Evolutionary conservation across 805 yeast genomes (phyloP).

Genomic region (Yamadazyma endophytica): DNA sequence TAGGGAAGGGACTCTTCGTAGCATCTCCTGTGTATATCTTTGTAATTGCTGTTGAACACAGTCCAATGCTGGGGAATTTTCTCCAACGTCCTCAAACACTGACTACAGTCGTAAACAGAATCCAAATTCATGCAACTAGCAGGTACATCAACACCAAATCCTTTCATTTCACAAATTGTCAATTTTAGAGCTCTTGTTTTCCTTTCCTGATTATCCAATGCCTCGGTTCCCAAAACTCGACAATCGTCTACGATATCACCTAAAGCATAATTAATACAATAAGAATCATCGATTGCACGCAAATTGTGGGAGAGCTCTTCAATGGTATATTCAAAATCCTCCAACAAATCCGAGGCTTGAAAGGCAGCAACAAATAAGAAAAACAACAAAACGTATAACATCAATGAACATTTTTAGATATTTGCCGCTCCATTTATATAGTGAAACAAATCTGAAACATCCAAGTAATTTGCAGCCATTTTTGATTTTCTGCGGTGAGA

Average conservation of each 20-base stretch:
- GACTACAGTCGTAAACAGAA: slow-evolving; percentile 13
- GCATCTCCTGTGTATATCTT: slow-evolving; percentile 51
- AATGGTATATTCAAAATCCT: slow-evolving; percentile 1
- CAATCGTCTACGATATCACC: slow-evolving; percentile 38
- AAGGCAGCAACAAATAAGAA: too few species aligned
- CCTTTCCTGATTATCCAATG: slow-evolving; percentile 24
- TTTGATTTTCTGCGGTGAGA: too few species aligned
- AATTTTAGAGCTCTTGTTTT: slow-evolving; percentile 42
- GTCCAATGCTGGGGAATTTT: slow-evolving; percentile 65
- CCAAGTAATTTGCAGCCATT: too few species aligned
- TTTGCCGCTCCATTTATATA: slow-evolving; percentile 3
- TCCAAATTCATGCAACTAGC: slow-evolving; percentile 17
- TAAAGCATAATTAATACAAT: slow-evolving; percentile 40
- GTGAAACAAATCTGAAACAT: slow-evolving; percentile 3
- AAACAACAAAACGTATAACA: too few species aligned
- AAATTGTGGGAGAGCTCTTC: slow-evolving; percentile 3
- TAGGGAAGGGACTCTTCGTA: slow-evolving; percentile 47
- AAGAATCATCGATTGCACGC: slow-evolving; percentile 8
- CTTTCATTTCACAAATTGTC: slow-evolving; percentile 53
- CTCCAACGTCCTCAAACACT: slow-evolving; percentile 41
- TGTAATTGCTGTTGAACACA: slow-evolving; percentile 62
- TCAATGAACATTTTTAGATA: too few species aligned
- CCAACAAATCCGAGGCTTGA: too few species aligned
- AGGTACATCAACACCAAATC: slow-evolving; percentile 37
- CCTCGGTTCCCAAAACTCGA: slow-evolving; percentile 35